Evolutionary conservation across 2,329 filamentous ascomycete species (phyloP), one percentile per base, ranked within the genome.

Genomic region (Nectriaceae sp.): DNA sequence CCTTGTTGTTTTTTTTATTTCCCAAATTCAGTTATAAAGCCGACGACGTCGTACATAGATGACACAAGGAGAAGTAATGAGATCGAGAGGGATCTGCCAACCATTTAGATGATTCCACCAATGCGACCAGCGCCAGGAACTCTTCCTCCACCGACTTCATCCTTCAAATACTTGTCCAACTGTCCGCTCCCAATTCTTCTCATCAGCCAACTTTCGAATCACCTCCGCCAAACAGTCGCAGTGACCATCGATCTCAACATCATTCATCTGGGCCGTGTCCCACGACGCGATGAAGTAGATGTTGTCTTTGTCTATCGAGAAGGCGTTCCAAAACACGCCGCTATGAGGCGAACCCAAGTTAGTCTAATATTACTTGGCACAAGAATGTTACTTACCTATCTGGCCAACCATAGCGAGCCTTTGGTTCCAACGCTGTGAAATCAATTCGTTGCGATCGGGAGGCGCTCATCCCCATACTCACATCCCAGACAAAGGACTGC

Each of bases 251-350:
- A 71, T 54, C 39, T 71, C 62, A 10, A 41, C 48, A 3, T 58
- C 59, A 21, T 64, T 69, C 63, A 71, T 57, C 56, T 72, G 70
- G 2, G 70, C 67, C n/a, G 70, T 71, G 37, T 72, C 70, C 70
- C 70, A 71, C 1, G 68, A 69, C 4, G 66, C 69, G 39, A 71
- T 57, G 44, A 70, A 68, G 36, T 69, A 63, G 31, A 72, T 33
- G 37, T 65, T 66, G 4, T 57, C 56, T 0, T 55, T 47, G 44
- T 70, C 65, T 11, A 69, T 42, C 64, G 66, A 65, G 46, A 70
- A 72, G 1, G 68, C 69, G 33, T 69, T 71, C 70, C 70, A 72
- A 46, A 67, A 68, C 1, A 71, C 49, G 2, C 66, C 70, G 46
- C 69, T 71, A 22, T 16, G 18, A 33, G 36, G 19, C 1, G 15